These are phyloP conservation scores for Ampelocalamus luodianensis DNA, from an alignment of 176 grass and related monocot species.

Conservation along the genomic window DNA sequence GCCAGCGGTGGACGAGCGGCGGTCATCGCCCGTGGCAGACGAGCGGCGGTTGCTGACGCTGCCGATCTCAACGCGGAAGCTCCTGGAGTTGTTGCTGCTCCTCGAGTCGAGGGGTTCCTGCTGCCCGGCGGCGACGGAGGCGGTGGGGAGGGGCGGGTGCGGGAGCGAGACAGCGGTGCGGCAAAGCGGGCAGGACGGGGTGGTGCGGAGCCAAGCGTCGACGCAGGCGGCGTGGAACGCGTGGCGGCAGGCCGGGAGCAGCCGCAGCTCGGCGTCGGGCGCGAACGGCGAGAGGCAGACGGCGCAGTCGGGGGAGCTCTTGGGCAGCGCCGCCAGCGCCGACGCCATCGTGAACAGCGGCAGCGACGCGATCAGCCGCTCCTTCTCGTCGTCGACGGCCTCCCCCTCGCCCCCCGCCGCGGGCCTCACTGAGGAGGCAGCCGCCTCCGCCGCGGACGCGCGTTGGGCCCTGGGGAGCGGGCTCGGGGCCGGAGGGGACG, in stretches of 20 bases:
- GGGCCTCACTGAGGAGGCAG: not conserved
- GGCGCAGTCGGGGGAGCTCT: slow-evolving; percentile 87
- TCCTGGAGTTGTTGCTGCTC: slow-evolving; percentile 51
- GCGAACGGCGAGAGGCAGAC: slow-evolving; percentile 85
- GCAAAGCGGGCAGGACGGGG: slow-evolving; percentile 87
- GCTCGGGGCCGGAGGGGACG: slow-evolving; percentile 27
- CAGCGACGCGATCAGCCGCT: slow-evolving; percentile 72
- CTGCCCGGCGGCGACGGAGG: not conserved
- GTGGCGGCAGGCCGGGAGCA: slow-evolving; percentile 86
- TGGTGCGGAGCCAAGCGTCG: slow-evolving; percentile 89
- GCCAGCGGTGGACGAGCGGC: slow-evolving; percentile 44
- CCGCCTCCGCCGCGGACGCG: slow-evolving; percentile 14
- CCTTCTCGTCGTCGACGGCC: slow-evolving; percentile 59
- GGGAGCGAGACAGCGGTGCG: slow-evolving; percentile 73
- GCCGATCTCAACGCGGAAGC: slow-evolving; percentile 89
- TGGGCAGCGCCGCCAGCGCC: slow-evolving; percentile 69
- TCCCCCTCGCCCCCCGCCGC: not conserved
- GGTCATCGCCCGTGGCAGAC: slow-evolving; percentile 45
- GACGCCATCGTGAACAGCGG: slow-evolving; percentile 89
- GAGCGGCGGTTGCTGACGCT: slow-evolving; percentile 74
- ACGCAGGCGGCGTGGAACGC: slow-evolving; percentile 88
- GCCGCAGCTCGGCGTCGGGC: slow-evolving; percentile 79
- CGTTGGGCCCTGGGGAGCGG: slow-evolving; percentile 23
- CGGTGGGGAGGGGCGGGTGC: slow-evolving; percentile 55
- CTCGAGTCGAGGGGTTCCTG: slow-evolving; percentile 23